Base-by-base conservation (phyloP, 192 early-diverging fungal genomes). In the Gryganskiella cystojenkinii region DNA sequence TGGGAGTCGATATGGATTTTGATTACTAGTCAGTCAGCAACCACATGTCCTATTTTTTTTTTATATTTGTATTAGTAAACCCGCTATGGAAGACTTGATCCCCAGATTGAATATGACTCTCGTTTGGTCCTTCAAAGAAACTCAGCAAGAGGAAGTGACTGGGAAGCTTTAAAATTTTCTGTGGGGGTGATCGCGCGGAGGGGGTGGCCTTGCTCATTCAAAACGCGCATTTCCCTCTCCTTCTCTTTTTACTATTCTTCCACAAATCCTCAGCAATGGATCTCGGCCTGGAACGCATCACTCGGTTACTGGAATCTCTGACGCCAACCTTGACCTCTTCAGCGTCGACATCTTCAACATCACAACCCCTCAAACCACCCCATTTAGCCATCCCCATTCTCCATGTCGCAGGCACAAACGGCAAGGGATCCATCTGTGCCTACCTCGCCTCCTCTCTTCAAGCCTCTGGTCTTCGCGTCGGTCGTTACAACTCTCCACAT, bases 401-500 rank as follows among this genome's bases (percentile, higher is more conserved):
- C 61, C 94, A 95, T 59, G 82, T 95, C 3, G 83, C 93, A 8
- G 94, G 94, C 7, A 95, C 94, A 27, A 95, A 95, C 68, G 94
- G 94, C 68, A 95, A 95, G 62, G 94, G 94, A 25, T 94, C 92
- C 15, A 89, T 95, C 0, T 90, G 88, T 25, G 94, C 95, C 0
- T 91, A 95, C 47, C 85, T 89, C 17, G 89, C 92, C 28, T 90
- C 94, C 9, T 89, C 96, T 20, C 80, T 98, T 45, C 70, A 82
- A 53, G 80, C 68, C 20, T 70, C 70, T 30, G 72, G 62, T 59
- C 89, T 47, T 76, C 71, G 83, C 25, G 85, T 91, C 20, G 97
- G 96, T 22, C 83, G 96, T 35, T 99, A 90, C 75, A 96, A 95
- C 28, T 96, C 95, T 5, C 98, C 98, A 3, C 98, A 99, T 70